phyloP scores from a whole-genome alignment of 1,139 yeast genomes.

The Petasospora fabianii region DNA sequence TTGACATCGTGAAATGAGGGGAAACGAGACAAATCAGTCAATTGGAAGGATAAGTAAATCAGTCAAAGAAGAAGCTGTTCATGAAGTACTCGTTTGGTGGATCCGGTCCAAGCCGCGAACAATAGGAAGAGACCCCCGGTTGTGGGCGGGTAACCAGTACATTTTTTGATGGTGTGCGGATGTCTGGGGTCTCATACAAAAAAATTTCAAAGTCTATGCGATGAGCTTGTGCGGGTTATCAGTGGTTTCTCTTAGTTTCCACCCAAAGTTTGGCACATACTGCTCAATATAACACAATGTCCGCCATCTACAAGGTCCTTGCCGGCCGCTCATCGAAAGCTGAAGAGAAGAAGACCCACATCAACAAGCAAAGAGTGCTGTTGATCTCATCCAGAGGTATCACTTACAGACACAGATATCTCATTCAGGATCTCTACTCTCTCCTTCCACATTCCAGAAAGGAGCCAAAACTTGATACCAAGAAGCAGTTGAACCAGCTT shows the following conservation, averaged over 20 bases:
- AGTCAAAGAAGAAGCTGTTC: too few relatives aligned
- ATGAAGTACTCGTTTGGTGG: too few relatives aligned
- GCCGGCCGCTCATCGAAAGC: conserved; percentile 31
- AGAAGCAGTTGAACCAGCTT: conserved; percentile 81
- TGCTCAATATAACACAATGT: conserved; percentile 34
- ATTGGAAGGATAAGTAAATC: too few relatives aligned
- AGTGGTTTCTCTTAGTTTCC: too few relatives aligned
- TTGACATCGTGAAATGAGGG: conserved; percentile 16
- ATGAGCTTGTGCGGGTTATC: conserved; percentile 10
- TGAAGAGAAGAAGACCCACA: conserved; percentile 47
- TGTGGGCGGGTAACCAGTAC: too few relatives aligned
- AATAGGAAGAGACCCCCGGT: background rate
- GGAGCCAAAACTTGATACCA: conserved; percentile 93
- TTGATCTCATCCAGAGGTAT: conserved; percentile 94
- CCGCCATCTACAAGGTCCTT: conserved; percentile 42
- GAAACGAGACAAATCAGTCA: too few relatives aligned
- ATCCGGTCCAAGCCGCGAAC: conserved; percentile 1
- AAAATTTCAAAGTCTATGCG: conserved; percentile 11
- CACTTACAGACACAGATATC: conserved; percentile 91
- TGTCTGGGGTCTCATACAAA: conserved; percentile 6
- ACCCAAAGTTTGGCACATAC: too few relatives aligned
- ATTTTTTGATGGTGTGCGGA: conserved; percentile 6
- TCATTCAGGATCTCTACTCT: conserved; percentile 74
- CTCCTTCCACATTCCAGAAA: conserved; percentile 93
- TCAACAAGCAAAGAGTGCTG: conserved; percentile 77